Conservation (phyloP, 179 eudicot genomes). For the Beta macrorhiza region DNA sequence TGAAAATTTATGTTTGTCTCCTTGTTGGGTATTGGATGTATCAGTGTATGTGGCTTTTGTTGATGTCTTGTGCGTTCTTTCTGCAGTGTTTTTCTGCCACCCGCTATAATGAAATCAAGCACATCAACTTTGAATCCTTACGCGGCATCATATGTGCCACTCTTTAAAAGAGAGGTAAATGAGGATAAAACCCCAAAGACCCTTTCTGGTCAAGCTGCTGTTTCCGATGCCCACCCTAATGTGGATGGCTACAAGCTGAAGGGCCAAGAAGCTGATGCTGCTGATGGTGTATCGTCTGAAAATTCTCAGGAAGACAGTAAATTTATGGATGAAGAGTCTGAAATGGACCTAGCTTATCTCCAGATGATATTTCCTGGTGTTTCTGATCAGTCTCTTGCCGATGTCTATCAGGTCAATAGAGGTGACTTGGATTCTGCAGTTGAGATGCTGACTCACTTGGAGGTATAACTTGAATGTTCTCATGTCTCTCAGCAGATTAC, state of each 20-base stretch:
- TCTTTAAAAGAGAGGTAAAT: constrained; percentile 48
- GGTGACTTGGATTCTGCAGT: constrained; percentile 77
- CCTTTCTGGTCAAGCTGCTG: constrained; percentile 21
- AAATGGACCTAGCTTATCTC: constrained; percentile 78
- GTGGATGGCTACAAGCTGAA: constrained; percentile 40
- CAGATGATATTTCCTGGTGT: constrained; percentile 78
- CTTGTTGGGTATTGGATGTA: not conserved
- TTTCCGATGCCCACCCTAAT: constrained; percentile 13
- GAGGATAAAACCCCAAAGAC: constrained; percentile 27
- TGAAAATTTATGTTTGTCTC: not conserved
- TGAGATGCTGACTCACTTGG: constrained; percentile 80
- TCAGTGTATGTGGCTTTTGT: not conserved
- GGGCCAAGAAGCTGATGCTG: constrained; percentile 32
- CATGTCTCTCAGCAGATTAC: not conserved
- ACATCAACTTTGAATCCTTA: constrained; percentile 66
- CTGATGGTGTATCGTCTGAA: constrained; percentile 42
- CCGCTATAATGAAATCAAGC: constrained; percentile 49
- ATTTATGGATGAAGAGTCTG: constrained; percentile 48
- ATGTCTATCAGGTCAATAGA: constrained; percentile 60
- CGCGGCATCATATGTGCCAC: constrained; percentile 67
- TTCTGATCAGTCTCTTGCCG: constrained; percentile 72
- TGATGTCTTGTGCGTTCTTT: constrained; percentile 5
- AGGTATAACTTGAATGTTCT: constrained; percentile 39
- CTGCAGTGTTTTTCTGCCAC: constrained; percentile 25
- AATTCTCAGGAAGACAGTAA: constrained; percentile 34